Evolutionary conservation across 768 basidiomycete species (phyloP), one percentile per base, ranked within the genome.

Genomic region (Podaxis sp.): DNA sequence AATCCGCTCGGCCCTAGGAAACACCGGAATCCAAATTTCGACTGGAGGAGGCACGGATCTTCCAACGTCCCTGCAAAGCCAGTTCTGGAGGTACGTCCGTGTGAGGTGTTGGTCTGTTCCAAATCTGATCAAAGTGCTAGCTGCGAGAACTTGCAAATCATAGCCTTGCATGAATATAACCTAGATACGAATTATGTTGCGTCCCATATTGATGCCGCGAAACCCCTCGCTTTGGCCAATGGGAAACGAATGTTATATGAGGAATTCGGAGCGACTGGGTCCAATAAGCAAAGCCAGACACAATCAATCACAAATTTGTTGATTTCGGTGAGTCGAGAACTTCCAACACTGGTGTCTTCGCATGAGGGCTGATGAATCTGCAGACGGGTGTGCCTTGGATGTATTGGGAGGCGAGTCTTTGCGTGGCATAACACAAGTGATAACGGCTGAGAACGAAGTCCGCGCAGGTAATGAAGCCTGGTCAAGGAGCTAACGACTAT

Each of bases 161-260:
- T 69, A 17, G 71, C 69, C 8, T 44, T 70, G 17, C 71, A 72
- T 54, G 66, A 83, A 78, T 70, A 84, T 69, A 64, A 76, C 69
- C 41, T 78, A 68, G 50, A 84, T 72, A 81, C 82, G 78, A 48
- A 77, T 68, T 38, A 84, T 69, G 48, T 82, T 75, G 50, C 71
- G 24, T 62, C 75, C 56, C 70, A 79, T 73, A 67, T 82, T 74
- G 44, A 77, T 70, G 60, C 80, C 28, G 24, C 76, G 74, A 67
- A 77, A 74, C 69, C 78, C 72, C 53, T 75, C 68, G 68, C 77
- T 67, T 54, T 74, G 68, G 64, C 72, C 64, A 63, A 74, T 70
- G 68, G 78, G 68, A 66, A 73, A 62, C 57, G 78, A 63, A 20
- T 78, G 71, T 41, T 79, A 66, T 74, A 78, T 73, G 65, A 78